phyloP scores from a whole-genome alignment of 306 rosid species.

The Vigna radiata region DNA sequence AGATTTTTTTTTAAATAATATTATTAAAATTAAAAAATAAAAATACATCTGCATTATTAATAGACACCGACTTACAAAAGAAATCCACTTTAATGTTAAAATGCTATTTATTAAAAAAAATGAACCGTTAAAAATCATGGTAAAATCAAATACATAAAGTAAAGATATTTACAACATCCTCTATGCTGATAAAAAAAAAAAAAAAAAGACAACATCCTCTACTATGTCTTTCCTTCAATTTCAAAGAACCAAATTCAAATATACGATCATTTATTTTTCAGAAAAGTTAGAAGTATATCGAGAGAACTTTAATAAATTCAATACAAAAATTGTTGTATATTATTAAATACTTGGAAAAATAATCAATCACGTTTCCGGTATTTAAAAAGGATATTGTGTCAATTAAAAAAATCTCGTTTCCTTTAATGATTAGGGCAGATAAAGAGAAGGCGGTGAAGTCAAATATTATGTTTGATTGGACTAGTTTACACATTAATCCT shows the following conservation, averaged over 20 bases:
- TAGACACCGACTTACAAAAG: too few relatives aligned
- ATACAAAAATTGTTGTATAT: conserved; percentile 8
- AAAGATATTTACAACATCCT: too few relatives aligned
- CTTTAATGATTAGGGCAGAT: not conserved
- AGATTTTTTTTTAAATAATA: too few relatives aligned
- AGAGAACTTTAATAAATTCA: not conserved
- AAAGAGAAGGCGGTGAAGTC: not conserved
- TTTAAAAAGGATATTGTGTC: not conserved
- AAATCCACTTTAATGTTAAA: too few relatives aligned
- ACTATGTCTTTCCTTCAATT: not conserved
- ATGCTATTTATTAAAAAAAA: too few relatives aligned
- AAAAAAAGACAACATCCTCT: too few relatives aligned
- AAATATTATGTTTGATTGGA: not conserved
- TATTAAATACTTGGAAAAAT: not conserved
- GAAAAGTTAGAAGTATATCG: not conserved
- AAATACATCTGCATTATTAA: too few relatives aligned
- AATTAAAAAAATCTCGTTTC: not conserved
- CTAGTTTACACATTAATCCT: not conserved
- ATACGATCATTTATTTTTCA: not conserved
- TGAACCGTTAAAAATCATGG: too few relatives aligned
- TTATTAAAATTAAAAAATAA: too few relatives aligned
- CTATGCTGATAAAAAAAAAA: too few relatives aligned
- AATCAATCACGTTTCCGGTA: not conserved
- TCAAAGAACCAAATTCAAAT: not conserved
- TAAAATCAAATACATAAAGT: too few relatives aligned